Base-by-base conservation (phyloP, 2,329 filamentous ascomycete genomes). In the Aspergillus flavus region DNA sequence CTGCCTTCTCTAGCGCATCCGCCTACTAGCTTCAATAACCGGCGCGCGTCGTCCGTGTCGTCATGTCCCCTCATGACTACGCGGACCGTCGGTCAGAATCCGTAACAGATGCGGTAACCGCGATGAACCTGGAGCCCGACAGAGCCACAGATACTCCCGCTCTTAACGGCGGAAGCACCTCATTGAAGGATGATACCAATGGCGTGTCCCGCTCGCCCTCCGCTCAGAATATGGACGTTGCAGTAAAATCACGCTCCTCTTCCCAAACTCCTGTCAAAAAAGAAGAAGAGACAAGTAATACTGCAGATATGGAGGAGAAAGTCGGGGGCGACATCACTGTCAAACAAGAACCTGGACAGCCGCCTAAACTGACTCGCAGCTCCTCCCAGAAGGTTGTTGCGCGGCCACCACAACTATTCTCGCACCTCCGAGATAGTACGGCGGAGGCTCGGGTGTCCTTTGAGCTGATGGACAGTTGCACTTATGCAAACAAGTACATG, bases 401-500 rank as follows among this genome's bases (percentile, higher is more conserved):
- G 65, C 86, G 87, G 61, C 84, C 89, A 62, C 84, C 89, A 58
- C 83, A 83, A 59, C 82, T 97, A 12, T 97, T 91, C 76, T 78
- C 84, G 71, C 85, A 96, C 77, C 82, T 94, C 34, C 89, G 91
- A 45, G 90, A 97, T 78, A 89, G 88, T 68, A 96, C 93, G 3
- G 80, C 83, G 41, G 91, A 95, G 70, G 91, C 95, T 4, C 89
- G 86, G 69, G 81, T 84, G 30, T 87, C 87, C 16, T 99, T 99
- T 72, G 87, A 92, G 69, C 83, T 94, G 58, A 93, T 99, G 67
- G 82, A 89, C 58, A 87, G 92, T 70, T 98, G 94, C 78, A 90
- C 91, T 39, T 99, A 99, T 79, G 93, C 92, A 59, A 93, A 93
- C 68, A 97, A 96, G 78, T 88, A 91, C 69, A 89, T 98, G 81